Evolutionary conservation across 306 rosid species (phyloP), one percentile per base, ranked within the genome.

Genomic region (Prunus mume): DNA sequence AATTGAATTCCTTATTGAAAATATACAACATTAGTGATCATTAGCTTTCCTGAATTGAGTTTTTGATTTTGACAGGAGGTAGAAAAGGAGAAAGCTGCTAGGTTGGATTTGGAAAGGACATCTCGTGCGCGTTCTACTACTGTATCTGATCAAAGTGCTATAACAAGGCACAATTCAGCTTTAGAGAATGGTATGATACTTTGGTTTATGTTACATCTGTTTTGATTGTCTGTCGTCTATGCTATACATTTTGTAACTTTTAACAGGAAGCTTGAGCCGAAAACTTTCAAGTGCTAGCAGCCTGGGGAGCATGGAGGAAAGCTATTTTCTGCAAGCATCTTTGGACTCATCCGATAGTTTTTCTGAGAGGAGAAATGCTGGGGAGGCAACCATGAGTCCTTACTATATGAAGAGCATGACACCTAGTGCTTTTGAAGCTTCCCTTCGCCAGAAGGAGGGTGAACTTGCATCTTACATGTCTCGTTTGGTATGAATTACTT

Each of bases 401-500:
- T 96, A 89, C 89, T 91, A 91, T 81, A 85, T 96, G 90, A 96
- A 90, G 86, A 96, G 96, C 88, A 91, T 92, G 97, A 89, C 97
- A 17, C 86, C 96, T 74, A 91, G 93, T 85, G 74, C 99, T 78
- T 96, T 92, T 78, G 99, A 90, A 89, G 92, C 98, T 71, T 93
- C 98, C 55, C 93, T 96, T 82, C 97, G 99, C 75, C 98, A 96
- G 80, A 96, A 96, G 88, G 99, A 93, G 89, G 99, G 99, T 46
- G 99, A 96, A 87, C 98, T 96, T 85, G 91, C 98, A 79, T 96
- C 98, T 25, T 96, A 96, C 85, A 84, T 91, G 91, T 93, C 97
- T 65, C 99, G 98, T 82, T 60, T 93, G 99, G 99, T 95, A 85
- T 54, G 92, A 54, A 77, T 68, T 70, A 34, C 62, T 57, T 69